phyloP scores from a whole-genome alignment of 805 yeast species.

The Pichia ethanolica region DNA sequence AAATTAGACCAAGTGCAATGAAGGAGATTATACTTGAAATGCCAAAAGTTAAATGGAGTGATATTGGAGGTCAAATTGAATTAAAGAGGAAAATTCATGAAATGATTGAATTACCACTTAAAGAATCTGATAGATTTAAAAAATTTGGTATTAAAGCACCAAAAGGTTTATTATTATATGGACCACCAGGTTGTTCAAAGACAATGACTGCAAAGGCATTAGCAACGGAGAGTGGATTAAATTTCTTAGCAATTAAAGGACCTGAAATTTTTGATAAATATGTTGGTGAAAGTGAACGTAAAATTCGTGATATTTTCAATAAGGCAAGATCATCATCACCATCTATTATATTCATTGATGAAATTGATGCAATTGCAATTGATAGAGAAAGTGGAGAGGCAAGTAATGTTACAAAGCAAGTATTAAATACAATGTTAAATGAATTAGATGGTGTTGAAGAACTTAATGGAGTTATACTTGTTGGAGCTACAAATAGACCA shows the following conservation, averaged over 20 bases:
- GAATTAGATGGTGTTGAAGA: conserved; percentile 98
- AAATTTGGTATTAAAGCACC: conserved; percentile 84
- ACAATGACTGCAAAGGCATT: conserved; percentile 91
- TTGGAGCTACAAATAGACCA: conserved; percentile 96
- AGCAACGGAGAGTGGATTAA: conserved; percentile 92
- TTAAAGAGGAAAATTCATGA: conserved; percentile 77
- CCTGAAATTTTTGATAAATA: conserved; percentile 92
- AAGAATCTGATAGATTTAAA: conserved; percentile 69
- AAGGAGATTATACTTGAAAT: conserved; percentile 88
- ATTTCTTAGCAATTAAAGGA: conserved; percentile 91
- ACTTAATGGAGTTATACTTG: conserved; percentile 82
- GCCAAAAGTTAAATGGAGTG: conserved; percentile 90
- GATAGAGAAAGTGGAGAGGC: conserved; percentile 57
- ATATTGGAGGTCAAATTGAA: conserved; percentile 90
- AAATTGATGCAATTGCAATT: conserved; percentile 86
- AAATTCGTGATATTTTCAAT: conserved; percentile 86
- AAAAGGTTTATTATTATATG: conserved; percentile 85
- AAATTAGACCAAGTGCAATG: conserved; percentile 95
- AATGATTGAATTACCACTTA: conserved; percentile 86
- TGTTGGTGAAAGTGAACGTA: conserved; percentile 93
- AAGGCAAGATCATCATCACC: conserved; percentile 92
- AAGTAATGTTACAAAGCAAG: conserved; percentile 73
- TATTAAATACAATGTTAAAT: conserved; percentile 80
- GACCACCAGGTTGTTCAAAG: conserved; percentile 98
- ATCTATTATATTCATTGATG: conserved; percentile 92